Conservation (phyloP, 176 grass and related monocot genomes). For the Microstegium vimineum region DNA sequence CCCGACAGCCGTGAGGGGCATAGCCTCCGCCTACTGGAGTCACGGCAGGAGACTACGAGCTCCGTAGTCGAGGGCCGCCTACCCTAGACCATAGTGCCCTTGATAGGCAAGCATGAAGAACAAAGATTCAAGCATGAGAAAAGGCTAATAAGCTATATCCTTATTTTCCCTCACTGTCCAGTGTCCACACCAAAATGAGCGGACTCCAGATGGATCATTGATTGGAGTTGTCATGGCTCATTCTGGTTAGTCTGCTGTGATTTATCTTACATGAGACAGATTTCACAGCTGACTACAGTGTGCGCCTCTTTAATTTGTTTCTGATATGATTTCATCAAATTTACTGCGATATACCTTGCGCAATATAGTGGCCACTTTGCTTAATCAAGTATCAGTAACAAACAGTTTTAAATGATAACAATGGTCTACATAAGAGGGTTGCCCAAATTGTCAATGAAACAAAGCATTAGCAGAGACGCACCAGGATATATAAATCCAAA, state of each 20-base stretch:
- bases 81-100: no score
- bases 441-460: background rate
- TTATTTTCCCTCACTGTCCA: background rate
- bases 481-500: no score
- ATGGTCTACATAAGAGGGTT: background rate
- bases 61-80: no score
- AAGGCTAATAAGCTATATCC: background rate
- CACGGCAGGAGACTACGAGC: no score
- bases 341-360: background rate
- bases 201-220: background rate
- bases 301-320: background rate
- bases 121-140: background rate
- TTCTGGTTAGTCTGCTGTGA: background rate
- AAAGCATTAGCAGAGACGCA: no score
- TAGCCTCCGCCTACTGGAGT: no score
- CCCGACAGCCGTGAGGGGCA: no score
- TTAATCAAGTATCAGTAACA: background rate
- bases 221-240: background rate
- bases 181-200: background rate
- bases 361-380: no score
- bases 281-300: background rate
- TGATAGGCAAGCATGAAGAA: no score
- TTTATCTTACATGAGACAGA: background rate
- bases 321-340: background rate
- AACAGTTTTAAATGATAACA: background rate